Evolutionary conservation across 495 filamentous ascomycete genomes (phyloP).

Genomic region (Xylaria acuta): DNA sequence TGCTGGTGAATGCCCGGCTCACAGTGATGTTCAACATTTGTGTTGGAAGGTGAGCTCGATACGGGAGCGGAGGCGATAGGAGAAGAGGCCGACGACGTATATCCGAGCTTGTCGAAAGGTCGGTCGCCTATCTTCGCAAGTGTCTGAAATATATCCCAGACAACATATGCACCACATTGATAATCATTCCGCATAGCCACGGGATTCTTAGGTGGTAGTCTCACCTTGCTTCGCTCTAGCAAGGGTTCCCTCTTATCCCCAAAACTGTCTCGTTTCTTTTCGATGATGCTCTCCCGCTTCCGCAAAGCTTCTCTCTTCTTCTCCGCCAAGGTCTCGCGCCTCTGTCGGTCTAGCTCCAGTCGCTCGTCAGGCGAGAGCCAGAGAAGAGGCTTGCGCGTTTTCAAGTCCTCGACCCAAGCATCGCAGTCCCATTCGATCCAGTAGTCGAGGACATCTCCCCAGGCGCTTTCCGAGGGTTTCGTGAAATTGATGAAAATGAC

Average conservation of each 20-base stretch:
- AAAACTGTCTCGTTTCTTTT: constrained; percentile 29
- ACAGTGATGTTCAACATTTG: background rate
- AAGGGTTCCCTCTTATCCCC: constrained; percentile 31
- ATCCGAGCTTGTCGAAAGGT: constrained; percentile 41
- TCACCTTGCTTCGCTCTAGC: constrained; percentile 32
- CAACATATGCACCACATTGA: constrained; percentile 40
- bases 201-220: constrained; percentile 39
- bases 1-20: background rate
- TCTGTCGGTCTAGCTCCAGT: constrained; percentile 44
- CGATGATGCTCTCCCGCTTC: constrained; percentile 40
- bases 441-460: constrained; percentile 71
- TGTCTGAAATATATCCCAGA: constrained; percentile 43
- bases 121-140: constrained; percentile 39
- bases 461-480: constrained; percentile 69
- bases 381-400: constrained; percentile 58
- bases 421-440: constrained; percentile 77
- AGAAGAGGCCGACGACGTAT: constrained; percentile 25
- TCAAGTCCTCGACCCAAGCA: constrained; percentile 68
- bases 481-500: constrained; percentile 74
- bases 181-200: constrained; percentile 44
- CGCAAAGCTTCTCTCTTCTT: constrained; percentile 38
- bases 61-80: background rate
- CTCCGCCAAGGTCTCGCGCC: constrained; percentile 37
- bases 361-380: constrained; percentile 57
- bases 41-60: no score